Base-by-base conservation (phyloP, 2,329 filamentous ascomycete species). In the Ceratocystis alfenasii region DNA sequence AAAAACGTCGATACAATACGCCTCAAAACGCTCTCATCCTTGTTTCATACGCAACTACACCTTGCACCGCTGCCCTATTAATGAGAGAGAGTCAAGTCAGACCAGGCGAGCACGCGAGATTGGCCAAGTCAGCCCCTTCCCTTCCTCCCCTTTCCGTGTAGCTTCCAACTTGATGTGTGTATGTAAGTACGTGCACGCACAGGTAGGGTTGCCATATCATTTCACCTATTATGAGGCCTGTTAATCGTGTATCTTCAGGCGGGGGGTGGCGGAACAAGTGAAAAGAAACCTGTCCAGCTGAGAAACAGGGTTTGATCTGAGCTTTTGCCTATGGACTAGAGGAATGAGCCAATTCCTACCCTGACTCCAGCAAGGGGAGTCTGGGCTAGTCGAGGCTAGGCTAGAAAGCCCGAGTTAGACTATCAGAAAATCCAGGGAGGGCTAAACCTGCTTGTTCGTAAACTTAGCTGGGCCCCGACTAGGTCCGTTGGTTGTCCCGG, bases 231-330 rank as follows among this genome's bases (percentile, higher is more conserved):
- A 7, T n/a, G 28, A 57, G 53, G 53, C 53, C 28, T 36, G 28
- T 59, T 6, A 5, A 15, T 30, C 17, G 28, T 36, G 28, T 33
- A 7, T n/a, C 55, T 20, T n/a, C 17, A 59, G 55, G 25, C 55
- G 55, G 28, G 28, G 28, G 30, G 55, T 59, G 55, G 55, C 55
- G 28, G 28, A 36, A n/a, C 55, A 59, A 59, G 28, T 53, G 22
- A 20, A 59, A 30, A n/a, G 33, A 36, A 59, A 59, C 55, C 55
- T 36, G 55, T 59, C 55, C 25, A 59, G 55, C 55, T 59, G 55
- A 59, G 55, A 59, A 36, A 59, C 55, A 59, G 55, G 55, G 55
- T 59, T 59, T 59, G 55, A 36, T 30, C 25, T 30, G 55, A 59
- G 28, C 30, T 59, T 53, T 36, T 36, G 15, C 3, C 15, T 36